phyloP scores from a whole-genome alignment of 352 stramenopile species.

The Globisporangium nodosum region DNA sequence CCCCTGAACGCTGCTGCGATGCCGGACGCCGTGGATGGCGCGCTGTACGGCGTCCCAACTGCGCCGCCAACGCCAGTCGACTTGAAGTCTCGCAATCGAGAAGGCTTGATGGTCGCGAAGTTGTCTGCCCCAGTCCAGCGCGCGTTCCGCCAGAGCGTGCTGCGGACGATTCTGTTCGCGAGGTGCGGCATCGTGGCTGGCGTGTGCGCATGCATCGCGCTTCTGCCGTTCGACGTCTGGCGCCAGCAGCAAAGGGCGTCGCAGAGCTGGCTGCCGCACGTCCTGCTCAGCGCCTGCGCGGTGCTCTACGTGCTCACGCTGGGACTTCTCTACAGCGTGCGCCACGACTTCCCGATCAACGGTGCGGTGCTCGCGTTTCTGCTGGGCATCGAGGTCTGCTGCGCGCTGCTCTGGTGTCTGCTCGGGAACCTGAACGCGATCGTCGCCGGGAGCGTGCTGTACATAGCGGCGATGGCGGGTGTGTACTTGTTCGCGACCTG shows the following conservation, averaged over 20 bases:
- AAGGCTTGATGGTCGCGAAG: slow-evolving; percentile 10
- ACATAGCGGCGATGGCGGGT: not conserved
- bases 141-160: slow-evolving; percentile 17
- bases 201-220: not conserved
- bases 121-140: slow-evolving; percentile 6
- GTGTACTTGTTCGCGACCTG: slow-evolving; percentile 4
- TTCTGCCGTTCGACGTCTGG: slow-evolving; percentile 6
- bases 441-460: not conserved
- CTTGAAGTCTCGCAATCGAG: not conserved
- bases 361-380: slow-evolving; percentile 10
- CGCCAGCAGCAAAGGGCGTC: not conserved
- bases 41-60: not conserved
- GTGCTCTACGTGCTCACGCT: slow-evolving; percentile 12
- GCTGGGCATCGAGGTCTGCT: slow-evolving; percentile 6
- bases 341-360: slow-evolving; percentile 17
- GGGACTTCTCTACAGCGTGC: slow-evolving; percentile 15
- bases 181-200: not conserved
- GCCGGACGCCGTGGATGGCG: not conserved
- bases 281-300: not conserved
- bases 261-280: not conserved
- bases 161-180: slow-evolving; percentile 5
- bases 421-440: slow-evolving; percentile 3
- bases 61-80: not conserved
- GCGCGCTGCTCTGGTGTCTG: not conserved
- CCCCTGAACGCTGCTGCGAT: not conserved